phyloP scores from a whole-genome alignment of 2,329 filamentous ascomycete genomes.

The Tolypocladium paradoxum region DNA sequence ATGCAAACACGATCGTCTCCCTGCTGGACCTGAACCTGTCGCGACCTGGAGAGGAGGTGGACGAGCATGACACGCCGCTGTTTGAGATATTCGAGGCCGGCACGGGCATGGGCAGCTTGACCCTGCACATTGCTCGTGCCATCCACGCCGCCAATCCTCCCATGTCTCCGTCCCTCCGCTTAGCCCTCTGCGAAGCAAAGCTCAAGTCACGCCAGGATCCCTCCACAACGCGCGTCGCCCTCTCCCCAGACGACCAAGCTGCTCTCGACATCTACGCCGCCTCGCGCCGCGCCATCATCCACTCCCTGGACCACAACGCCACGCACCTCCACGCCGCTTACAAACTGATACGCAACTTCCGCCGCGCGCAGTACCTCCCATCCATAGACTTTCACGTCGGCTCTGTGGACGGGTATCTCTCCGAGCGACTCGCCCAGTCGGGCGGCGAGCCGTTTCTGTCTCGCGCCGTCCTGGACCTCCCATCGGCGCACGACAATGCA shows the following conservation, averaged over 20 bases:
- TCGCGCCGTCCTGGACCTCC: constrained; percentile 65
- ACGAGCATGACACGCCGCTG: constrained; percentile 26
- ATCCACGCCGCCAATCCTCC: constrained; percentile 62
- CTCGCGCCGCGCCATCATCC: constrained; percentile 57
- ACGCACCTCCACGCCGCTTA: constrained; percentile 55
- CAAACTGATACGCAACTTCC: constrained; percentile 54
- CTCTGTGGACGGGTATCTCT: constrained; percentile 53
- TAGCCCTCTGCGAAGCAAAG: constrained; percentile 13
- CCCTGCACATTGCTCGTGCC: constrained; percentile 62
- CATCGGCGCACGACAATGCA: constrained; percentile 41
- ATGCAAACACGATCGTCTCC: constrained; percentile 65
- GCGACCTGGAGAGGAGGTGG: constrained; percentile 22
- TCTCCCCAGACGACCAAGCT: constrained; percentile 16
- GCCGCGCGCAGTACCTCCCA: constrained; percentile 56
- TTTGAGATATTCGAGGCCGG: constrained; percentile 76
- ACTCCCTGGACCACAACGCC: constrained; percentile 58
- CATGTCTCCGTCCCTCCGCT: constrained; percentile 30
- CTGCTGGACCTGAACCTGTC: constrained; percentile 63
- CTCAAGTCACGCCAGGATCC: constrained; percentile 7
- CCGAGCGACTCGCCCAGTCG: constrained; percentile 33
- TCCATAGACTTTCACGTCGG: constrained; percentile 67
- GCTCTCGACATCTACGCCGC: constrained; percentile 33
- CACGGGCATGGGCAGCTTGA: constrained; percentile 74
- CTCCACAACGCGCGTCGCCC: constrained; percentile 12
- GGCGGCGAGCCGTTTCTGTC: constrained; percentile 50